These are phyloP conservation scores for Talaromyces verruculosus DNA, from an alignment of 2,329 filamentous ascomycete genomes.

Conservation along the genomic window DNA sequence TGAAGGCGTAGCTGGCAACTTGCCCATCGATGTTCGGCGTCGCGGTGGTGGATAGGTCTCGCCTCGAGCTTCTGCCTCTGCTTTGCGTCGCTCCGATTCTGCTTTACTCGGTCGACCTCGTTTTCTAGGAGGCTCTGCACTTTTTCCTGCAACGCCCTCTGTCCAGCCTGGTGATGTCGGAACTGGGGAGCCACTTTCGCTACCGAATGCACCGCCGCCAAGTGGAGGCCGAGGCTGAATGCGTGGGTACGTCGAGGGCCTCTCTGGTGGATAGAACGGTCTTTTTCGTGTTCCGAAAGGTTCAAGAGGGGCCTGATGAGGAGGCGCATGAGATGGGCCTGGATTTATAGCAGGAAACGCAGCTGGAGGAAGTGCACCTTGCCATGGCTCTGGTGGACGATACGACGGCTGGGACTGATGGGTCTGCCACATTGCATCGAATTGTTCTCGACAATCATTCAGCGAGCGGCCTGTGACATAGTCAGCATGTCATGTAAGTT, in stretches of 20 bases:
- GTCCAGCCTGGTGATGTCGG: constrained; percentile 38
- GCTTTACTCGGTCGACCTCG: constrained; percentile 46
- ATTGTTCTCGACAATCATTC: constrained; percentile 20
- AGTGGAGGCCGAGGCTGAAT: constrained; percentile 43
- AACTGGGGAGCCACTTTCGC: constrained; percentile 35
- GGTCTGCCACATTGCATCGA: constrained; percentile 19
- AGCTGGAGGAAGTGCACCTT: constrained; percentile 17
- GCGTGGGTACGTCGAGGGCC: constrained; percentile 33
- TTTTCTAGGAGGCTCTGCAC: constrained; percentile 41
- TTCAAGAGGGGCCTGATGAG: constrained; percentile 30
- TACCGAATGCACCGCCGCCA: constrained; percentile 35
- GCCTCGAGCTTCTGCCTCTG: constrained; percentile 40
- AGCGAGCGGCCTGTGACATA: constrained; percentile 22
- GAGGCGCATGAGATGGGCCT: constrained; percentile 28
- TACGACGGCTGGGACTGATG: constrained; percentile 13
- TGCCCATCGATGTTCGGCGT: constrained; percentile 31
- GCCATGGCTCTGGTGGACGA: constrained; percentile 21
- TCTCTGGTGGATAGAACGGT: constrained; percentile 34
- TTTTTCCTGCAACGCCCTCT: constrained; percentile 27
- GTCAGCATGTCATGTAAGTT: constrained; percentile 13
- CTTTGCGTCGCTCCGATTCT: constrained; percentile 42
- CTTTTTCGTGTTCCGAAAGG: constrained; percentile 33
- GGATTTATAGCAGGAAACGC: constrained; percentile 23
- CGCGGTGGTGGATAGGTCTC: constrained; percentile 40
- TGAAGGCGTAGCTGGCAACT: constrained; percentile 32